phyloP scores from a whole-genome alignment of 1,284 basidiomycete genomes.

The Austropuccinia psidii region DNA sequence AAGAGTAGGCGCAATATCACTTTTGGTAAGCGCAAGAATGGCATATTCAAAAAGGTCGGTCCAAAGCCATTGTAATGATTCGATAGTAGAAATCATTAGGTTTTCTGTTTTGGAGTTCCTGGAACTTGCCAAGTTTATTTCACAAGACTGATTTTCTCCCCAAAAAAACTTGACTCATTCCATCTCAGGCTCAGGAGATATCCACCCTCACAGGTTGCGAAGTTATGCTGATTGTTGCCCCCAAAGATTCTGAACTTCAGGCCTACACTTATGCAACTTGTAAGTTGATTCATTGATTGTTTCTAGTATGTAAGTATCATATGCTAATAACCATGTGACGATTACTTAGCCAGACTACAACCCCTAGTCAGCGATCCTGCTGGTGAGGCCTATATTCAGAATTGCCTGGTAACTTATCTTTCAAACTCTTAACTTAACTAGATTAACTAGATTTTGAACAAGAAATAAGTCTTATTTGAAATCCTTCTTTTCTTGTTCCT shows the following conservation, averaged over 20 bases:
- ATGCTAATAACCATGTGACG: not conserved
- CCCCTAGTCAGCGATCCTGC: slow-evolving; percentile 20
- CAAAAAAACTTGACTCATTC: not conserved
- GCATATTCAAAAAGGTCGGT: slow-evolving; percentile 35
- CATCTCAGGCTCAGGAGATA: slow-evolving; percentile 30
- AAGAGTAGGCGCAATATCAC: slow-evolving; percentile 36
- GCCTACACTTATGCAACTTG: slow-evolving; percentile 31
- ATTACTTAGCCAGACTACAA: slow-evolving; percentile 5
- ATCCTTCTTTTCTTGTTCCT: not conserved
- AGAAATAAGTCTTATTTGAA: too few species aligned
- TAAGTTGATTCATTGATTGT: not conserved
- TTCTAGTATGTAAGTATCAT: not conserved
- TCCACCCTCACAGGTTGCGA: slow-evolving; percentile 31
- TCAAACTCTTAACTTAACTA: too few species aligned
- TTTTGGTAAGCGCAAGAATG: slow-evolving; percentile 35
- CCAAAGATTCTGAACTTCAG: slow-evolving; percentile 20
- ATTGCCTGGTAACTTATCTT: slow-evolving; percentile 15
- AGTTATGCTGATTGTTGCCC: slow-evolving; percentile 30
- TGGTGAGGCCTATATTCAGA: slow-evolving; percentile 31
- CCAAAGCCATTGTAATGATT: not conserved
- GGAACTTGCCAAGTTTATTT: not conserved
- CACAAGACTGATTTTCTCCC: not conserved
- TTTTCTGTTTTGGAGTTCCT: not conserved
- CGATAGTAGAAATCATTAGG: not conserved
- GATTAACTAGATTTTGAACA: too few species aligned